These are phyloP conservation scores for Fusarium solani-melongenae DNA, from an alignment of 2,329 filamentous ascomycete species.

Conservation along the genomic window DNA sequence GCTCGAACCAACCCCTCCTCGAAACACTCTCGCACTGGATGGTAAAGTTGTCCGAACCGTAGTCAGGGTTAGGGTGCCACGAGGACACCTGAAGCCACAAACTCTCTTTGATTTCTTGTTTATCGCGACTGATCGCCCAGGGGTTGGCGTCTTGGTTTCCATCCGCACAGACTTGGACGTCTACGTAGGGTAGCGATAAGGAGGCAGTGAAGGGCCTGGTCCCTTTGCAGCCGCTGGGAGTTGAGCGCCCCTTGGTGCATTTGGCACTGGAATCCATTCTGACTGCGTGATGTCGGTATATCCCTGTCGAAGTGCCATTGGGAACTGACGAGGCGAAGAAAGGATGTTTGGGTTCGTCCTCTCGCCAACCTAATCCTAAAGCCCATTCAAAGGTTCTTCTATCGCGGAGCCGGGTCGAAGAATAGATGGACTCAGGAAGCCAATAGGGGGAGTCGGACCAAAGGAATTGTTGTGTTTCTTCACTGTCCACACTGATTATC, in stretches of 20 bases:
- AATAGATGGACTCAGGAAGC: not conserved
- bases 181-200: not conserved
- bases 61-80: not conserved
- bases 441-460: not conserved
- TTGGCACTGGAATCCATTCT: slow-evolving; percentile 21
- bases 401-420: not conserved
- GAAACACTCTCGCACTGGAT: slow-evolving; percentile 18
- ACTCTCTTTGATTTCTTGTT: slow-evolving; percentile 17
- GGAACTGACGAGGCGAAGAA: slow-evolving; percentile 15
- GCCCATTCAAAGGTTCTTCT: not conserved
- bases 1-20: slow-evolving; percentile 27
- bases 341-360: not conserved
- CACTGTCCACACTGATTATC: not conserved
- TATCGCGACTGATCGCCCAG: slow-evolving; percentile 10
- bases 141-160: not conserved
- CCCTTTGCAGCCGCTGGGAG: not conserved
- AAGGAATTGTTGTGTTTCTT: slow-evolving; percentile 8
- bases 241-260: not conserved
- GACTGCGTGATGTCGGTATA: slow-evolving; percentile 4
- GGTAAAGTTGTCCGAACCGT: not conserved
- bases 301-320: slow-evolving; percentile 9
- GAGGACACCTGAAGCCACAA: slow-evolving; percentile 7
- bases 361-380: not conserved
- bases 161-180: slow-evolving; percentile 7
- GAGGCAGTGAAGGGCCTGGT: not conserved